These are phyloP conservation scores for Macrophomina phaseolina DNA, from an alignment of 2,329 filamentous ascomycete species.

Conservation along the genomic window DNA sequence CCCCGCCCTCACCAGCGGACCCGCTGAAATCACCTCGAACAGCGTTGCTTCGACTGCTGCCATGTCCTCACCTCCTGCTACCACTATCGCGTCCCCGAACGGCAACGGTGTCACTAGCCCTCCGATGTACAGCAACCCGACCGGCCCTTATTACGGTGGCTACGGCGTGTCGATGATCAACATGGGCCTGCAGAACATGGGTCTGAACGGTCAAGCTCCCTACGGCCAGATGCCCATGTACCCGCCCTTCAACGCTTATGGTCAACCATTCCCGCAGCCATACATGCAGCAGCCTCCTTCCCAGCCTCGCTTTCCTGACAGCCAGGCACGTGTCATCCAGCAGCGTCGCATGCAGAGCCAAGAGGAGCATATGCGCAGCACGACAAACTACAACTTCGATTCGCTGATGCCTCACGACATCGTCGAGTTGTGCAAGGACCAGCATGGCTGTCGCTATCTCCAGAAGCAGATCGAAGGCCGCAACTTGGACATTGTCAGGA, in stretches of 20 bases:
- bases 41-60: neutral
- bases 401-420: constrained; percentile 81
- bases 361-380: constrained; percentile 75
- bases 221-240: constrained; percentile 32
- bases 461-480: constrained; percentile 97
- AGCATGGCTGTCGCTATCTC: constrained; percentile 94
- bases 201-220: constrained; percentile 43
- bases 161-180: constrained; percentile 68
- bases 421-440: constrained; percentile 92
- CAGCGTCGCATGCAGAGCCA: constrained; percentile 76
- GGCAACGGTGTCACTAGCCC: constrained; percentile 4
- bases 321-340: constrained; percentile 76
- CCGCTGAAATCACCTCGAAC: neutral
- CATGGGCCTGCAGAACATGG: constrained; percentile 71
- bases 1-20: constrained; percentile 54
- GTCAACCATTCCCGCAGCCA: constrained; percentile 30
- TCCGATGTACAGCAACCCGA: constrained; percentile 16
- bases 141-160: constrained; percentile 52
- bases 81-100: constrained; percentile 3
- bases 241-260: constrained; percentile 26
- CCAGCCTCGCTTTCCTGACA: constrained; percentile 67
- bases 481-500: constrained; percentile 79
- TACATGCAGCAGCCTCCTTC: constrained; percentile 41
- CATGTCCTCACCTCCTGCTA: constrained; percentile 17
- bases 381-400: constrained; percentile 66